Conservation (phyloP, 2,329 filamentous ascomycete species). For the Aureobasidium sp. region DNA sequence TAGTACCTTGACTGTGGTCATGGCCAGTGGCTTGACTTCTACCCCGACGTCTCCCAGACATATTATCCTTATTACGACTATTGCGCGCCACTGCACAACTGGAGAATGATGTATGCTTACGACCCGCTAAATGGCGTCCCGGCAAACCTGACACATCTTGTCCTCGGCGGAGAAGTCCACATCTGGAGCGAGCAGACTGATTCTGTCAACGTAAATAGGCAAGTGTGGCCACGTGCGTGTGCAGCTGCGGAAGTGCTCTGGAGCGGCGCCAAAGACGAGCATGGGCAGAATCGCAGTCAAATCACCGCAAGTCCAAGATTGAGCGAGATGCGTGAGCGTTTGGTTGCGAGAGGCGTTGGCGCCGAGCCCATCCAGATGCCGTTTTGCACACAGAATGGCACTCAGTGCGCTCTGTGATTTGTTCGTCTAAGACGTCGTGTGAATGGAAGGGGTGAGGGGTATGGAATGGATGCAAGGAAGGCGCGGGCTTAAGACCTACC, state of each 20-base stretch:
- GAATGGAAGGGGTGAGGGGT: not conserved
- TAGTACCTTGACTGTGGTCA: conserved; percentile 78
- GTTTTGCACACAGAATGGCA: conserved; percentile 58
- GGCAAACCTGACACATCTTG: conserved; percentile 51
- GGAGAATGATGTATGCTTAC: conserved; percentile 73
- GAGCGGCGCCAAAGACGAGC: conserved; percentile 60
- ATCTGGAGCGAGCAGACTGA: conserved; percentile 78
- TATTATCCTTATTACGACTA: conserved; percentile 72
- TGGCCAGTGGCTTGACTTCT: conserved; percentile 69
- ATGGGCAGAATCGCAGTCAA: conserved; percentile 62
- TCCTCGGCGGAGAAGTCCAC: conserved; percentile 74
- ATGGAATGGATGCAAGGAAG: not conserved
- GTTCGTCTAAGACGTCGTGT: not conserved
- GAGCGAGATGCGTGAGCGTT: conserved; percentile 66
- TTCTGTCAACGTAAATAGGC: conserved; percentile 61
- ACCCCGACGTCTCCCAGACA: conserved; percentile 41
- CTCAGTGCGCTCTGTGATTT: conserved; percentile 32
- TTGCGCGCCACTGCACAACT: conserved; percentile 72
- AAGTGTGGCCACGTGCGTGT: conserved; percentile 68
- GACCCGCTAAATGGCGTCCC: conserved; percentile 62
- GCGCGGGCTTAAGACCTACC: not conserved
- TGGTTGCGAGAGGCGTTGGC: conserved; percentile 59
- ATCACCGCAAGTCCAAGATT: conserved; percentile 61
- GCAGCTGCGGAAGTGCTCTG: conserved; percentile 74
- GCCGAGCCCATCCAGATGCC: conserved; percentile 63